Evolutionary conservation across 2,329 filamentous ascomycete species (phyloP), one percentile per base, ranked within the genome.

Genomic region (Fusarium buxicola): DNA sequence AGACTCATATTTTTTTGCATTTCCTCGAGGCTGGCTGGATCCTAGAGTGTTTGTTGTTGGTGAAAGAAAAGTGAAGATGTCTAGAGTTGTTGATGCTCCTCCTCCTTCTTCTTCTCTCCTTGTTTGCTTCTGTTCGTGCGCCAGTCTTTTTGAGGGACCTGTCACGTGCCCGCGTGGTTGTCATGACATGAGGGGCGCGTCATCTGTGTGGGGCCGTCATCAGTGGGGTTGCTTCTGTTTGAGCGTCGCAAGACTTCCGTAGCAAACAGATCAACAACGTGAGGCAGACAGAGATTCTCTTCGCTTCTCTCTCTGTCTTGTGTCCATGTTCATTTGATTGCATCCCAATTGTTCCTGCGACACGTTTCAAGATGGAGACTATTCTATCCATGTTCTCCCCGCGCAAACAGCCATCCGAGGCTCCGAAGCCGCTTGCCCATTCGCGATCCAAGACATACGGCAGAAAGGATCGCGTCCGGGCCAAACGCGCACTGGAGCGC

Each of bases 361-460:
- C n/a, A 12, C 25, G 9, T 5, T 40, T 24, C 43, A 57, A 25
- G 18, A 67, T 68, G 60, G 49, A 64, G 8, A 36, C 50, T 15
- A n/a, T 68, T 9, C 28, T 62, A 9, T 52, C 54, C 30, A 51
- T 68, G 8, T 49, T 69, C 28, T 70, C 69, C 28, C 69, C 69
- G 39, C 57, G 63, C n/a, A 71, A 71, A 52, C 58, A 62, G 47
- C 46, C 47, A 11, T 15, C 41, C 18, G 18, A 50, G 32, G 49
- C 57, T 31, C 30, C 55, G 11, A 64, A 68, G 46, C 54, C 67
- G 25, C 58, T 59, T 45, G 15, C 53, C 39, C 55, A 58, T 24
- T 45, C 54, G 9, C 50, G 40, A 10, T 32, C 52, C 2, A 63
- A 45, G 43, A 50, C 51, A 7, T 57, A 44, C 11, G 69, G 65